A percentile compares a stretch with the other conserved stretches of the same genome.
Evolutionary conservation across 306 rosid genomes (phyloP).

Genomic region (Vicia sativa): DNA sequence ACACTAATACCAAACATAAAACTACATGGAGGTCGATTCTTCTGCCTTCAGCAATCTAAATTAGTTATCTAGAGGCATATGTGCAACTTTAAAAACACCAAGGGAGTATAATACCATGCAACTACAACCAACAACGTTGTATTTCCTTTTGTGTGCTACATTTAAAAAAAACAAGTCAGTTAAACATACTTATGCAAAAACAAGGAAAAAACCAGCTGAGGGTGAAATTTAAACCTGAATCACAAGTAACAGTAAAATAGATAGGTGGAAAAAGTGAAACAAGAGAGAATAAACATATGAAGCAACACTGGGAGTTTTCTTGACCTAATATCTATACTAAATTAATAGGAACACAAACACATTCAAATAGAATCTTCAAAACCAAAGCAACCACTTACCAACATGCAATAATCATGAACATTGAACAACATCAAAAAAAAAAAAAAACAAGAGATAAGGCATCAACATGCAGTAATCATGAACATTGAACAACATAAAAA

Average conservation of each 20-base stretch:
- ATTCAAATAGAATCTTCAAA: background rate
- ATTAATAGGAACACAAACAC: slow-evolving; percentile 5
- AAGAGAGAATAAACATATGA: slow-evolving; percentile 4
- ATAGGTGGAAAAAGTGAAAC: background rate
- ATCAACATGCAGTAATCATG: background rate
- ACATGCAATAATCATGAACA: background rate
- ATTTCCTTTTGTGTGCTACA: background rate
- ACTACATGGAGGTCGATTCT: background rate
- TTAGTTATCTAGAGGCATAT: background rate
- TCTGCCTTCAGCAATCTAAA: slow-evolving; percentile 20
- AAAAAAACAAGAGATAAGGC: background rate
- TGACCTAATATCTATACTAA: background rate
- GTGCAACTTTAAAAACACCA: background rate
- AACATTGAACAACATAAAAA: background rate
- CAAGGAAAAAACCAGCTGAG: background rate
- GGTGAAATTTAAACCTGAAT: background rate
- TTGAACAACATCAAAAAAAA: background rate
- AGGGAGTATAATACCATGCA: background rate
- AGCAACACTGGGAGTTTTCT: background rate
- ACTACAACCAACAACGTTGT: slow-evolving; percentile 3
- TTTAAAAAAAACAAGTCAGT: slow-evolving; percentile 17
- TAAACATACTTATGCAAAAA: slow-evolving; percentile 17
- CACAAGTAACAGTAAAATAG: background rate
- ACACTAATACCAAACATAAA: slow-evolving; percentile 12
- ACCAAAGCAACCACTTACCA: slow-evolving; percentile 9